Base-by-base conservation (phyloP, 768 basidiomycete species). In the Hortiboletus campestris region DNA sequence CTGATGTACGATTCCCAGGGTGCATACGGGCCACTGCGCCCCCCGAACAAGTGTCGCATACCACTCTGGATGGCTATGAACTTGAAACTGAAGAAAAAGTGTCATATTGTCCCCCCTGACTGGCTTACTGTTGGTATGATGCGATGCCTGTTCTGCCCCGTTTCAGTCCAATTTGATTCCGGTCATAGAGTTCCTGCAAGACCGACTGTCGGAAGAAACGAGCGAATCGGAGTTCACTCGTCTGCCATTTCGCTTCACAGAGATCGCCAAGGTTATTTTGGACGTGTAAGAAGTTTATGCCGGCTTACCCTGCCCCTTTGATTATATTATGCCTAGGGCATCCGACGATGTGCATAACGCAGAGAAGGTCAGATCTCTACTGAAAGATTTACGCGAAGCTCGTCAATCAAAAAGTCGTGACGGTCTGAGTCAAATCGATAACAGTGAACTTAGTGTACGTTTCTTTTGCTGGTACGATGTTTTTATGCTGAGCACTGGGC, bases 31-130 rank as follows among this genome's bases (percentile, higher is more conserved):
- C 96, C 97, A 19, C 82, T 99, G 50, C 79, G 87, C 7, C 95
- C 97, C 1, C 96, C 96, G 6, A 81, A 84, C 54, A 89, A 89
- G 70, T 80, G 87, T 36, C 81, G 81, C 61, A 84, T 98, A n/a
- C 97, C 97, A 1, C 76, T 98, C 4, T 99, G 97, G 97, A 87
- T 99, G 78, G 97, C 96, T 0, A 76, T 91, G 3, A 93, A 96
- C 66, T 76, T 98, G 47, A 99, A 99, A 74, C 69, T 86, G 66
- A 97, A 98, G 78, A 89, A 91, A 70, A 95, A 94, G 72, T 98
- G 96, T 58, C 86, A 91, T 62, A 93, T 99, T 47, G 79, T 98
- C 14, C 80, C 93, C 2, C 97, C 97, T 4, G 79, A 81, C 31
- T 99, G 97, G 97, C 76, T 99, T 29, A 84, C 77, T 59, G 82